Evolutionary conservation across 2,329 filamentous ascomycete genomes (phyloP).

Genomic region (Chaetomium globosum): DNA sequence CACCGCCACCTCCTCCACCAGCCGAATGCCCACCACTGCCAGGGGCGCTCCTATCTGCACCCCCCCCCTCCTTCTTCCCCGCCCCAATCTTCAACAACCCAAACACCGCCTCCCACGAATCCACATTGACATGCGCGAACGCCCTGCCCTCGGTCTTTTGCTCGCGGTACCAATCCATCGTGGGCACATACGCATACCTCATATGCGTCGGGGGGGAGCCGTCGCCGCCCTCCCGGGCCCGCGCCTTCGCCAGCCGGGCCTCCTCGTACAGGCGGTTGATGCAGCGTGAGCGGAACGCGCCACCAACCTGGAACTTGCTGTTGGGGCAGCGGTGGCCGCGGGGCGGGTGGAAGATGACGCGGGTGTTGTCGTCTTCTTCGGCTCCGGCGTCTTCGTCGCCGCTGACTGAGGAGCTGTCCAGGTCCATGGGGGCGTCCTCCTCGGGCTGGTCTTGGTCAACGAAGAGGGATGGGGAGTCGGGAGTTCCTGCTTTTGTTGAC

Average conservation of each 20-base stretch:
- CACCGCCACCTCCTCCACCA: no score
- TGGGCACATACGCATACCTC: constrained; percentile 50
- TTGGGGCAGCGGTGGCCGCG: constrained; percentile 33
- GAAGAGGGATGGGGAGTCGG: constrained; percentile 22
- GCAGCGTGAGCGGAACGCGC: constrained; percentile 40
- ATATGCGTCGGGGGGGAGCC: constrained; percentile 35
- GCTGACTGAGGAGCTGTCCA: constrained; percentile 2
- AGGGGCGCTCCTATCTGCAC: neutral
- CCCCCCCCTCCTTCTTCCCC: neutral
- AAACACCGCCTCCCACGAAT: constrained; percentile 49
- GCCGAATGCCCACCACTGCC: neutral
- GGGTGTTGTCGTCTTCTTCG: constrained; percentile 33
- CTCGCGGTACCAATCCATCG: constrained; percentile 55
- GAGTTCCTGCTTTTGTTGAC: constrained; percentile 1
- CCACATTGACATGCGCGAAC: constrained; percentile 54
- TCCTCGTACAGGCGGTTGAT: constrained; percentile 51
- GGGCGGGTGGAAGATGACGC: constrained; percentile 54
- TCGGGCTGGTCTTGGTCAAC: constrained; percentile 26
- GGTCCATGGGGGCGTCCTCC: constrained; percentile 31
- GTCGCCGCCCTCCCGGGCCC: constrained; percentile 3
- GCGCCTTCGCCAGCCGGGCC: constrained; percentile 38
- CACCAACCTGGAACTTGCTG: neutral
- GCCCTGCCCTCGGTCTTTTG: constrained; percentile 52
- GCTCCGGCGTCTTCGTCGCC: constrained; percentile 33
- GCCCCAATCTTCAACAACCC: constrained; percentile 23